Evolutionary conservation across 257 asterid species (phyloP).

Genomic region (Paulownia fortunei): DNA sequence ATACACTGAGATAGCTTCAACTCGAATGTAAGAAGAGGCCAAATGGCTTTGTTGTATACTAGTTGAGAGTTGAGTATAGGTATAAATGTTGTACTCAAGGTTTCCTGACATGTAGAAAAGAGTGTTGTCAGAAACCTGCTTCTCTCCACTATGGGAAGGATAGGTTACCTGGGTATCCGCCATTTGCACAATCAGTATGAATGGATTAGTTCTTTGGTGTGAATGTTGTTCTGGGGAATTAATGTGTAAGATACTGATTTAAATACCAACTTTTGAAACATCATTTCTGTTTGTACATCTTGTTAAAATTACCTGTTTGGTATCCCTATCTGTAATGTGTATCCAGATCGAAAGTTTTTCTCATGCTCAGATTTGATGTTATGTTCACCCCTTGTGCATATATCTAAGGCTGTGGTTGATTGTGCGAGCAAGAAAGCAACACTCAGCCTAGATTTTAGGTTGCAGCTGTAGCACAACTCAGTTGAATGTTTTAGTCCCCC

Average conservation of each 20-base stretch:
- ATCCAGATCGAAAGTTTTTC: too few relatives aligned
- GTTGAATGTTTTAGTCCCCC: too few relatives aligned
- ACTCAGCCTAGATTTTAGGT: too few relatives aligned
- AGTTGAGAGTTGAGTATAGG: conserved; percentile 26
- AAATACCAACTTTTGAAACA: not conserved
- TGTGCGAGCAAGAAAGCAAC: too few relatives aligned
- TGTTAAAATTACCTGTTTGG: not conserved
- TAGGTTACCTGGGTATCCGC: not conserved
- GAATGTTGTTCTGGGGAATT: not conserved
- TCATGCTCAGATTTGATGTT: too few relatives aligned
- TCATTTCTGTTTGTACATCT: not conserved
- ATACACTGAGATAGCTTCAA: not conserved
- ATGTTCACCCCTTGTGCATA: too few relatives aligned
- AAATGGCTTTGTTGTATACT: conserved; percentile 32
- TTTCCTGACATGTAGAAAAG: not conserved
- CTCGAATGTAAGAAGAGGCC: conserved; percentile 3
- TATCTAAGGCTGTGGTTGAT: too few relatives aligned
- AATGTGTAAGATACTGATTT: not conserved
- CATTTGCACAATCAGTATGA: not conserved
- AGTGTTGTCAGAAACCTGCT: not conserved
- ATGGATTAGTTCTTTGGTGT: not conserved
- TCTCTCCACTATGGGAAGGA: not conserved
- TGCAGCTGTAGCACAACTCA: too few relatives aligned
- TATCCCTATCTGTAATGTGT: too few relatives aligned
- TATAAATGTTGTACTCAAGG: not conserved